phyloP scores from a whole-genome alignment of 106 monocot genomes.

The Chionographis japonica region DNA sequence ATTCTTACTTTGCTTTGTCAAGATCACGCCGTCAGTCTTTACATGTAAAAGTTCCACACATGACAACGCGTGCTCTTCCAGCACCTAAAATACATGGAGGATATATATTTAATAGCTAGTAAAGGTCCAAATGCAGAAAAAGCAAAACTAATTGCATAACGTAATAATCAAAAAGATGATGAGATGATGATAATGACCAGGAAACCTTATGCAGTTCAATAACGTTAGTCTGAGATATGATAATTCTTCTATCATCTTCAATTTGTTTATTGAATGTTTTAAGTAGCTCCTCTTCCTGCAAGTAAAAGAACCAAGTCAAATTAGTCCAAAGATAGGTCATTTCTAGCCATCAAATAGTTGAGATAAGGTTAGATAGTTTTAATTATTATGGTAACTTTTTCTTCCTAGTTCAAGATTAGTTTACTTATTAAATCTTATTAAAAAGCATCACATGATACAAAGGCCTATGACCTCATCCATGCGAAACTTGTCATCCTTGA shows the following conservation, averaged over 20 bases:
- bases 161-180: not conserved
- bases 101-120: conserved; percentile 1
- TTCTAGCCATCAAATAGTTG: too few relatives aligned
- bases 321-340: not conserved
- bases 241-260: conserved; percentile 84
- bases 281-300: conserved; percentile 80
- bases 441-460: too few relatives aligned
- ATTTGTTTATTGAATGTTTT: conserved; percentile 75
- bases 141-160: not conserved
- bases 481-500: too few relatives aligned
- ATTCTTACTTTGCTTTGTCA: conserved; percentile 75
- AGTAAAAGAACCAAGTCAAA: not conserved
- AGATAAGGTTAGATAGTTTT: too few relatives aligned
- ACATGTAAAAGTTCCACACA: conserved; percentile 77
- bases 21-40: conserved; percentile 65
- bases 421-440: too few relatives aligned
- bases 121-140: not conserved
- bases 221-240: conserved; percentile 78
- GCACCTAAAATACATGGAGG: conserved; percentile 36
- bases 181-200: too few relatives aligned
- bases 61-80: conserved; percentile 73
- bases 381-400: too few relatives aligned
- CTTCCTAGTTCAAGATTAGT: too few relatives aligned
- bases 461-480: too few relatives aligned
- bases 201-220: conserved; percentile 79